Evolutionary conservation across 169 alveolate species (phyloP), one percentile per base, ranked within the genome.

Genomic region (Eimeria falciformis): DNA sequence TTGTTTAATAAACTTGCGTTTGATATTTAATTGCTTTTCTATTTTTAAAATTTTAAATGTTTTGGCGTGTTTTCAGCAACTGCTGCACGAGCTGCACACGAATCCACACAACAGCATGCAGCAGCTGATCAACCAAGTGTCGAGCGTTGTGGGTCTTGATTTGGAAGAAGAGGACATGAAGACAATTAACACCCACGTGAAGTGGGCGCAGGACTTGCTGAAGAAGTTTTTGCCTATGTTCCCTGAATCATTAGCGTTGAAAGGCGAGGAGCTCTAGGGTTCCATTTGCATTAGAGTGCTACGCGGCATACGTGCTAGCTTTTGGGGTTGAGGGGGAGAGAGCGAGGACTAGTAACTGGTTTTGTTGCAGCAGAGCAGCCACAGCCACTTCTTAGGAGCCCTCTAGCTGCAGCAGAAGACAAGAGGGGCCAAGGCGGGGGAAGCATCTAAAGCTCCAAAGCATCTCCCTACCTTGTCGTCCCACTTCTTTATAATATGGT

Each of bases 21-120:
- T 14, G 14, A 50, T 50, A n/a, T n/a, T 50, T 50, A 50, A 50
- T 50, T 50, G 7, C 7, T 9, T 50, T 50, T 50, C 17, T 53
- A 12, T 17, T 5, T 9, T n/a, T 11, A 9, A 62, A 62, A 9
- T 62, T n/a, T n/a, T n/a, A n/a, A n/a, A n/a, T n/a, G n/a, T n/a
- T n/a, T n/a, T n/a, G n/a, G n/a, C n/a, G n/a, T n/a, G n/a, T n/a
- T 1, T 3, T 17, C 81, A 69, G 81, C 81, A 69, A n/a, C 81
- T 69, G 45, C 81, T 69, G 0, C 81, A 69, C 9, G 81, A 69
- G 50, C 81, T 69, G 2, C 81, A 69, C 81, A 69, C 81, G 50
- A 25, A 69, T 9, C 81, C 81, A 14, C 18, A 27, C 5, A 69
- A n/a, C 50, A 33, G 50, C 50, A 37, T 69, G 45, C 81, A 69